Evolutionary conservation across 2,329 filamentous ascomycete species (phyloP), one percentile per base, ranked within the genome.

Genomic region (Amauroascus verrucosus): DNA sequence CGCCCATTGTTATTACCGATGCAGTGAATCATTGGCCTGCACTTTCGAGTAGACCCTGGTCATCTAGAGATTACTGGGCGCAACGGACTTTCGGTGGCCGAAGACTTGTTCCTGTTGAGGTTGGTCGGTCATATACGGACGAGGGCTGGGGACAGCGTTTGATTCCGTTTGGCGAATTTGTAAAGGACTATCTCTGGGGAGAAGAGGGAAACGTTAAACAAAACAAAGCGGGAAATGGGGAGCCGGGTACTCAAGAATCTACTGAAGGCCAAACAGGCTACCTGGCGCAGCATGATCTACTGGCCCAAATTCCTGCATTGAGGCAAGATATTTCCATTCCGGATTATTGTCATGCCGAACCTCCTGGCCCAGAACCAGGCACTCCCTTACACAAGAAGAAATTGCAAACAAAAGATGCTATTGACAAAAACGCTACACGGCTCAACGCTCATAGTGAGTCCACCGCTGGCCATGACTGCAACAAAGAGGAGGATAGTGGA

Each of bases 241-340:
- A 30, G 33, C 14, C 1, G 6, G 49, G 46, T n/a, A 53, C 20
- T 6, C 18, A 38, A 18, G 51, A 51, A n/a, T 33, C 3, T 8
- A 45, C 38, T 7, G 51, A 62, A 4, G 56, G 48, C 1, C 62
- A 69, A 40, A 81, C 77, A 9, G 88, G 84, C 11, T 98, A 98
- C 66, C 80, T 98, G 43, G 93, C 93, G 7, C 93, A 98, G 65
- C 88, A 97, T 70, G 82, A 91, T 60, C 78, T 98, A 33, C 84
- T 97, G 61, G 70, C 77, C 0, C 93, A 97, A 65, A 84, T 98
- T 11, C 89, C 90, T 0, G 68, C 75, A 1, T 74, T 98, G 2
- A 77, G 83, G 13, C 75, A 79, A 56, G 91, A 97, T 67, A 86
- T 97, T 53, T 70, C 71, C 22, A 77, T 88, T 11, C 93, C 91